Evolutionary conservation across 2,329 filamentous ascomycete species (phyloP).

Genomic region (Penicillium oxalicum): DNA sequence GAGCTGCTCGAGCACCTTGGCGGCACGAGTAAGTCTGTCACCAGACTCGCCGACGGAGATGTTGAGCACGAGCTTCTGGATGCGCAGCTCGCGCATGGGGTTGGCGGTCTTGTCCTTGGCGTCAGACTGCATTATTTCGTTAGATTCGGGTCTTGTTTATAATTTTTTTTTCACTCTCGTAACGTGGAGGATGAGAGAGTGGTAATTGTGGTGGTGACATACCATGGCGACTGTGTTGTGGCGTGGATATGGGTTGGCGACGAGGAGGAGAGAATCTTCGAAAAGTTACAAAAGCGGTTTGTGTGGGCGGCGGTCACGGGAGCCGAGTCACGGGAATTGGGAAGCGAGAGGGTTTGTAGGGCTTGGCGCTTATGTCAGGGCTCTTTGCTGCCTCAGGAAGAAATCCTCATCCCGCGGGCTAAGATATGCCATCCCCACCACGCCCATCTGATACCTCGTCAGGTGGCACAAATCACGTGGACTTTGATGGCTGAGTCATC

Average conservation of each 20-base stretch:
- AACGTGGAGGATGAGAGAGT: slow-evolving; percentile 4
- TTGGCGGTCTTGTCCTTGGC: slow-evolving; percentile 74
- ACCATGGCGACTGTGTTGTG: slow-evolving; percentile 45
- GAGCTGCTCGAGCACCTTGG: slow-evolving; percentile 99
- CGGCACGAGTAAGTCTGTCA: slow-evolving; percentile 99
- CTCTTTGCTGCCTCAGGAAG: background rate
- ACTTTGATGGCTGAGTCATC: slow-evolving; percentile 7
- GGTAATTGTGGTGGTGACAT: slow-evolving; percentile 24
- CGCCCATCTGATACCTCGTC: no score
- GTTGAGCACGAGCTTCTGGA: slow-evolving; percentile 99
- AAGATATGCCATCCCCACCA: no score
- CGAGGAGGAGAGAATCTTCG: slow-evolving; percentile 26
- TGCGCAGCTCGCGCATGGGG: slow-evolving; percentile 99
- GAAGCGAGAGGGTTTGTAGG: slow-evolving; percentile 36
- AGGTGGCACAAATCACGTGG: background rate
- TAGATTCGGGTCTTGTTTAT: slow-evolving; percentile 11
- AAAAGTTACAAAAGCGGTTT: slow-evolving; percentile 32
- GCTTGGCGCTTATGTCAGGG: slow-evolving; percentile 24
- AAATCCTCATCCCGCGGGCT: background rate
- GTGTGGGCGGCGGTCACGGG: slow-evolving; percentile 27
- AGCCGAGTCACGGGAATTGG: slow-evolving; percentile 21
- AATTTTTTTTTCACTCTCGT: background rate
- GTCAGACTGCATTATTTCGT: slow-evolving; percentile 55
- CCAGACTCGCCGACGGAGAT: slow-evolving; percentile 99
- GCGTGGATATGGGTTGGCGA: slow-evolving; percentile 36